phyloP scores from a whole-genome alignment of 2,329 filamentous ascomycete species.

The Neodidymelliopsis sp. region DNA sequence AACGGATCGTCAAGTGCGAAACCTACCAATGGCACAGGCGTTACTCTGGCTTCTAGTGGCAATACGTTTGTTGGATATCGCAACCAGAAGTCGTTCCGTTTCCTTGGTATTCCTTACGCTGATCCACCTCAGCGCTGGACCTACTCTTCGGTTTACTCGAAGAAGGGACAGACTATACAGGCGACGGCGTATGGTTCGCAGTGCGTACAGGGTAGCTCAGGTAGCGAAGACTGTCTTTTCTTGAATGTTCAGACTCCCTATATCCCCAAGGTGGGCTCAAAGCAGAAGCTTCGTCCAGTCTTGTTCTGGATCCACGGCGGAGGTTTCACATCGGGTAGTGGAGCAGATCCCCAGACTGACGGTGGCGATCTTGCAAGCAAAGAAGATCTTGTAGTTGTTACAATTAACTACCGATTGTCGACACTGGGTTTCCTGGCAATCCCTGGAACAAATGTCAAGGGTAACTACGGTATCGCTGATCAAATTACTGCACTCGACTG shows the following conservation, averaged over 20 bases:
- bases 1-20: constrained; percentile 42
- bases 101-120: constrained; percentile 58
- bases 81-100: constrained; percentile 59
- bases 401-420: constrained; percentile 33
- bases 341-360: constrained; percentile 59
- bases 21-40: constrained; percentile 36
- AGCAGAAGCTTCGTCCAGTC: constrained; percentile 44
- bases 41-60: constrained; percentile 52
- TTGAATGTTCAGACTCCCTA: constrained; percentile 41
- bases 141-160: constrained; percentile 57
- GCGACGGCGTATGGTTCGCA: constrained; percentile 56
- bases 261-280: constrained; percentile 48
- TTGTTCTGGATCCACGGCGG: constrained; percentile 69
- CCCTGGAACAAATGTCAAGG: constrained; percentile 41
- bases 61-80: constrained; percentile 60
- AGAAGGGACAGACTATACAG: constrained; percentile 55
- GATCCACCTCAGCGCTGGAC: constrained; percentile 53
- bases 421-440: constrained; percentile 21
- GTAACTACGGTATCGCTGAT: constrained; percentile 33
- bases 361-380: constrained; percentile 65
- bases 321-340: constrained; percentile 60
- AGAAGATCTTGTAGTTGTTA: constrained; percentile 64
- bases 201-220: constrained; percentile 52
- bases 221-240: constrained; percentile 43
- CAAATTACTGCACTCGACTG: constrained; percentile 51